phyloP scores from a whole-genome alignment of 148 eudicot species.

The Camellia sinensis region DNA sequence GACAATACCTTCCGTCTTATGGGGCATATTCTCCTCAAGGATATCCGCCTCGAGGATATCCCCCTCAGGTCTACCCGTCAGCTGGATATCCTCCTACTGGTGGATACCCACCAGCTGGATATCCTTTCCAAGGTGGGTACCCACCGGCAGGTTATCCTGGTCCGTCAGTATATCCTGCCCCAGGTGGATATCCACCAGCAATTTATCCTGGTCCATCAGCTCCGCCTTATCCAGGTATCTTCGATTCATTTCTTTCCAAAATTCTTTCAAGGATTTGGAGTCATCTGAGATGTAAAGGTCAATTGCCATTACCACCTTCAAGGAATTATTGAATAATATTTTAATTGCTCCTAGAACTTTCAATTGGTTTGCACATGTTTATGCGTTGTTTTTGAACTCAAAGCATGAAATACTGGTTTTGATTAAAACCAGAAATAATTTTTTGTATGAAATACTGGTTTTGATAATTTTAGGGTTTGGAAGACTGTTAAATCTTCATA shows the following conservation, averaged over 20 bases:
- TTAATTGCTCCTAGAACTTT: background rate
- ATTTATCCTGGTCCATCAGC: slow-evolving; percentile 48
- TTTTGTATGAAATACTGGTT: no score
- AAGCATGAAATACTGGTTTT: background rate
- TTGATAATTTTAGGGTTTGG: background rate
- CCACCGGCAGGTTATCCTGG: slow-evolving; percentile 30
- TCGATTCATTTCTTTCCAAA: background rate
- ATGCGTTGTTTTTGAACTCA: background rate
- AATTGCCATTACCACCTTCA: background rate
- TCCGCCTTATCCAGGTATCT: slow-evolving; percentile 46
- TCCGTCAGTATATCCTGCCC: slow-evolving; percentile 36
- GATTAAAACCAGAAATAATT: background rate
- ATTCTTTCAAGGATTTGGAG: no score
- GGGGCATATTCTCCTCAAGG: no score
- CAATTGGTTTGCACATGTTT: background rate
- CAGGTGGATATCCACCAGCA: slow-evolving; percentile 47
- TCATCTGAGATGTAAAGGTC: background rate
- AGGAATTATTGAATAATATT: background rate
- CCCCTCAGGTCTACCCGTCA: no score
- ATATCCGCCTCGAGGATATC: no score
- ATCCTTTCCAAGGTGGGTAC: slow-evolving; percentile 43
- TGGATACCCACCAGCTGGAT: slow-evolving; percentile 46
- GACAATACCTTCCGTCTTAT: no score
- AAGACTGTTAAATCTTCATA: background rate
- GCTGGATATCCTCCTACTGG: slow-evolving; percentile 31